phyloP scores from a whole-genome alignment of 352 stramenopile species.

The Detonula confervacea region DNA sequence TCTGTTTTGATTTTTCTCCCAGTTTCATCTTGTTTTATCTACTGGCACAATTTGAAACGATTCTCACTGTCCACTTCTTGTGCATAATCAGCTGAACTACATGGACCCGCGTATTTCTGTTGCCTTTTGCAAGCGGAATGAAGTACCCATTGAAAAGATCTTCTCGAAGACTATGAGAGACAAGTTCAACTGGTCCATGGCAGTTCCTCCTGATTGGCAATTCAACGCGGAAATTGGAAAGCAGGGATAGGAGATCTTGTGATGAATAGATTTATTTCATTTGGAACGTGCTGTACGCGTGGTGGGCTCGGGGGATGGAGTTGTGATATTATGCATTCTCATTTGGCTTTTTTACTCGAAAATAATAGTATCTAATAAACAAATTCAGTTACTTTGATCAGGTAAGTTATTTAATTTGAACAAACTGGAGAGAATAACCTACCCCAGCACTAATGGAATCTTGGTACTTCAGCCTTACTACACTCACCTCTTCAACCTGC shows the following conservation, averaged over 20 bases:
- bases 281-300: too few species aligned
- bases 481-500: too few species aligned
- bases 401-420: too few species aligned
- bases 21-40: too few species aligned
- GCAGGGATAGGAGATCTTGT: too few species aligned
- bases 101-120: conserved; percentile 99
- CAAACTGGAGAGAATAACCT: conserved; percentile 2
- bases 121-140: conserved; percentile 97
- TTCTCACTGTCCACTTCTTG: neutral
- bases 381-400: conserved; percentile 12
- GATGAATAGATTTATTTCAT: conserved; percentile 2
- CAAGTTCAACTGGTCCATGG: conserved; percentile 99
- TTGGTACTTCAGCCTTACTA: too few species aligned
- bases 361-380: conserved; percentile 13
- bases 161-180: conserved; percentile 98
- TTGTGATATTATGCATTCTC: too few species aligned
- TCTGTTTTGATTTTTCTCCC: too few species aligned
- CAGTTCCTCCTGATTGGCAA: conserved; percentile 94
- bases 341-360: conserved; percentile 14
- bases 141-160: conserved; percentile 96
- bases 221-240: conserved; percentile 88
- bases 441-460: too few species aligned
- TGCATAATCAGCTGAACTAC: conserved; percentile 91
- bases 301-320: too few species aligned
- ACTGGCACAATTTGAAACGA: too few species aligned